phyloP scores from a whole-genome alignment of 106 monocot genomes.

The Allium cepa region DNA sequence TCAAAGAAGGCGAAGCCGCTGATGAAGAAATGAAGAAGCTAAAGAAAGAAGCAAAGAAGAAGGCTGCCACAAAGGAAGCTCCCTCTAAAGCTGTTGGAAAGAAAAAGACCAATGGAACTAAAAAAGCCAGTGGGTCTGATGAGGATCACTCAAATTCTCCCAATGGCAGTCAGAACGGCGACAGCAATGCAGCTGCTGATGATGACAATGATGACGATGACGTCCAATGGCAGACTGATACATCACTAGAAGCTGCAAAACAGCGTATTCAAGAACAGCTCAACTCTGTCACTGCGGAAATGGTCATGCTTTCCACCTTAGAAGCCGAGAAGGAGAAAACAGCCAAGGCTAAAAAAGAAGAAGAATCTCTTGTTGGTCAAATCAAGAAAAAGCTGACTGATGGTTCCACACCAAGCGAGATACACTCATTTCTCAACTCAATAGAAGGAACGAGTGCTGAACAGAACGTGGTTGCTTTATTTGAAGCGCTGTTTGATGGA shows the following conservation, averaged over 20 bases:
- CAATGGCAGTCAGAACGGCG: slow-evolving; percentile 35
- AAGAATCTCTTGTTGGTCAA: slow-evolving; percentile 6
- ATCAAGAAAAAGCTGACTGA: slow-evolving; percentile 10
- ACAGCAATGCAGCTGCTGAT: slow-evolving; percentile 6
- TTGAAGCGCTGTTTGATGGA: slow-evolving; percentile 67
- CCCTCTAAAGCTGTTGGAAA: slow-evolving; percentile 15
- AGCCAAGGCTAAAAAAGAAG: slow-evolving; percentile 8
- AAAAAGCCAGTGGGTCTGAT: slow-evolving; percentile 29
- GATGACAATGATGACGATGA: slow-evolving; percentile 36
- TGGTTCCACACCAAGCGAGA: slow-evolving; percentile 31
- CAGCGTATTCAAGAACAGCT: slow-evolving; percentile 69
- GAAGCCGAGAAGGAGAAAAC: slow-evolving; percentile 18
- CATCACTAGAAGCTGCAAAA: slow-evolving; percentile 55
- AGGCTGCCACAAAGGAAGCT: slow-evolving; percentile 1
- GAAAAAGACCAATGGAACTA: slow-evolving; percentile 23
- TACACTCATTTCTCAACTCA: slow-evolving; percentile 16
- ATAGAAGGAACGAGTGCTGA: slow-evolving; percentile 13
- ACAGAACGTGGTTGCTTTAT: slow-evolving; percentile 44
- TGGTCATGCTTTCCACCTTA: slow-evolving; percentile 72
- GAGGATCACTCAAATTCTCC: slow-evolving; percentile 54
- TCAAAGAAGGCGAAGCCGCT: slow-evolving; percentile 76
- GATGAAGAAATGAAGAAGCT: slow-evolving; percentile 73
- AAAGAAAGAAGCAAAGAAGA: slow-evolving; percentile 68
- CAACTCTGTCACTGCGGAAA: slow-evolving; percentile 60
- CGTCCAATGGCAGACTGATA: slow-evolving; percentile 76